Evolutionary conservation across 768 basidiomycete genomes (phyloP).

Genomic region (Peribolospora kevripleyi): DNA sequence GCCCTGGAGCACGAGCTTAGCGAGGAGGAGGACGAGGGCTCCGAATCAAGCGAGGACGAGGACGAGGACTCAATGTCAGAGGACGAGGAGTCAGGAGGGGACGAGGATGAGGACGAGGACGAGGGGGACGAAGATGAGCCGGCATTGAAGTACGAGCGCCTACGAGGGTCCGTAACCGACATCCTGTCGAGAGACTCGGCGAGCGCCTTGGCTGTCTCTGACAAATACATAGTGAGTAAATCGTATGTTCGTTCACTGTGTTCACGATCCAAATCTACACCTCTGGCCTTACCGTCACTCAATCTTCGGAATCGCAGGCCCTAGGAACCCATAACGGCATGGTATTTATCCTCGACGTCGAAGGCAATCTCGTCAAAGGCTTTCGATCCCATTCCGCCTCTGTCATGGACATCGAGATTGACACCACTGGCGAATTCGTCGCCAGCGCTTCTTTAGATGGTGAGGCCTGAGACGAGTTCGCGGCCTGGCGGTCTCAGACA

Average conservation of each 20-base stretch:
- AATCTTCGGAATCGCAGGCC: constrained; percentile 28
- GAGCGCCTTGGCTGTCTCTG: constrained; percentile 52
- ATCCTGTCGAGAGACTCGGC: constrained; percentile 72
- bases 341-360: constrained; percentile 55
- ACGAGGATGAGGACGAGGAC: constrained; percentile 29
- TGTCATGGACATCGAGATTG: constrained; percentile 60
- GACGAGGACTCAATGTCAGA: constrained; percentile 10
- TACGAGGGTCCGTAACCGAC: constrained; percentile 45
- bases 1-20: constrained; percentile 7
- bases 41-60: constrained; percentile 4
- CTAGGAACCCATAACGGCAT: constrained; percentile 85
- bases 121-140: constrained; percentile 51
- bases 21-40: constrained; percentile 18
- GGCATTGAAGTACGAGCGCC: constrained; percentile 66
- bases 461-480: constrained; percentile 20
- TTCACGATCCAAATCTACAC: background rate
- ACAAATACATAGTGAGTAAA: constrained; percentile 41
- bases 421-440: constrained; percentile 63
- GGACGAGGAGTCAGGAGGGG: constrained; percentile 12
- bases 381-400: constrained; percentile 77
- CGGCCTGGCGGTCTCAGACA: background rate
- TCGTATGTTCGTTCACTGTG: constrained; percentile 7
- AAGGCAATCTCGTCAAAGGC: constrained; percentile 61
- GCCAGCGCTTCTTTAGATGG: constrained; percentile 86
- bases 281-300: background rate